phyloP scores from a whole-genome alignment of 768 basidiomycete genomes.

The Candolleomyces eurysporus region DNA sequence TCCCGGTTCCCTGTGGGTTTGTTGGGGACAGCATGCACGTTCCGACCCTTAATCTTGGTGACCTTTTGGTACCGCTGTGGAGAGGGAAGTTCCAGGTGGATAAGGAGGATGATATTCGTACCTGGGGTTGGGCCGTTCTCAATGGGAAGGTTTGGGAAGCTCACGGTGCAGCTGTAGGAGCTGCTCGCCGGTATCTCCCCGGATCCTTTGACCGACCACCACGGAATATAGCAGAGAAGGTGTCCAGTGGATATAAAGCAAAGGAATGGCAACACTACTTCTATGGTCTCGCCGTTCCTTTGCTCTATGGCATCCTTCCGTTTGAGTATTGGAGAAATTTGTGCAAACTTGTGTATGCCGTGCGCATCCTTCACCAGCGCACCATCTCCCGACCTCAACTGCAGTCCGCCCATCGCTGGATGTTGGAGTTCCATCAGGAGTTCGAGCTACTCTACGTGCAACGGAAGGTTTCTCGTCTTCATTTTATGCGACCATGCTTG shows the following conservation, averaged over 20 bases:
- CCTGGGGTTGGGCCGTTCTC: not conserved
- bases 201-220: slow-evolving; percentile 40
- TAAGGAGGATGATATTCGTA: not conserved
- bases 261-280: slow-evolving; percentile 29
- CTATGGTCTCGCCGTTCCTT: slow-evolving; percentile 27
- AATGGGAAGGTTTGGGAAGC: not conserved
- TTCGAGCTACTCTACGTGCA: slow-evolving; percentile 36
- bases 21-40: too few relatives aligned
- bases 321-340: slow-evolving; percentile 24
- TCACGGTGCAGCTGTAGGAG: not conserved
- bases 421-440: slow-evolving; percentile 23
- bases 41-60: not conserved
- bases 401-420: slow-evolving; percentile 20
- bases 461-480: slow-evolving; percentile 20
- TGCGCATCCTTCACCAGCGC: slow-evolving; percentile 20
- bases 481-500: slow-evolving; percentile 31
- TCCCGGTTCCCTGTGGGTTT: too few relatives aligned
- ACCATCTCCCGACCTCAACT: slow-evolving; percentile 18
- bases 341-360: slow-evolving; percentile 25
- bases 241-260: slow-evolving; percentile 34
- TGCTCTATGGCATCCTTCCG: slow-evolving; percentile 23
- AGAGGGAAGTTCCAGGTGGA: not conserved
- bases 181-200: slow-evolving; percentile 29
- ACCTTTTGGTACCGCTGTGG: not conserved
- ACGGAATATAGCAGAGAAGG: slow-evolving; percentile 38